Conservation (phyloP, 164 flowering plant species). For the Hamamelis virginiana region DNA sequence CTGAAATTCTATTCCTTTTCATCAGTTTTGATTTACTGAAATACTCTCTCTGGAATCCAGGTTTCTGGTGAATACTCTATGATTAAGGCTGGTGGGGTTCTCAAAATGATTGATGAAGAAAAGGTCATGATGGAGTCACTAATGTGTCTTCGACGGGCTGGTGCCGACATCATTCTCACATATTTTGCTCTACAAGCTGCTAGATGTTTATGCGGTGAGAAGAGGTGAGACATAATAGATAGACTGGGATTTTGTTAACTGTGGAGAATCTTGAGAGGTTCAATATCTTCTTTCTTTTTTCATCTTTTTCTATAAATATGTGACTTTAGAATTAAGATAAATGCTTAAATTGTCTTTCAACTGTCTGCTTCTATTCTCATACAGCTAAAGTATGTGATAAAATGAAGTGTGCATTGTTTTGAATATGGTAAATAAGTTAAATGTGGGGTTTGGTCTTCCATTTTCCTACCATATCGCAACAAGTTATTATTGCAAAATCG, state of each 20-base stretch:
- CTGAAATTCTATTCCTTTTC: too few relatives aligned
- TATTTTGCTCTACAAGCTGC: slow-evolving; percentile 95
- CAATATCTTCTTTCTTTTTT: background rate
- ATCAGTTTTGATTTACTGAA: too few relatives aligned
- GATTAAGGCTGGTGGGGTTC: slow-evolving; percentile 90
- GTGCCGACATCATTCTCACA: slow-evolving; percentile 89
- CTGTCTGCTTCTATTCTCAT: too few relatives aligned
- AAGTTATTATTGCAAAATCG: too few relatives aligned
- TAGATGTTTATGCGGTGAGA: slow-evolving; percentile 75
- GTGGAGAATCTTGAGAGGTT: background rate
- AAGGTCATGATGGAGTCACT: slow-evolving; percentile 94
- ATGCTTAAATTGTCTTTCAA: too few relatives aligned
- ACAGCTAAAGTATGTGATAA: too few relatives aligned
- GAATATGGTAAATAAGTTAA: background rate
- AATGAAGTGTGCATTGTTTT: too few relatives aligned
- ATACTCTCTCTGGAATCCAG: slow-evolving; percentile 28
- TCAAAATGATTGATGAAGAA: slow-evolving; percentile 92
- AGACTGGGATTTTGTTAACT: background rate
- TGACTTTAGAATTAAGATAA: background rate
- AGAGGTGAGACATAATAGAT: slow-evolving; percentile 34
- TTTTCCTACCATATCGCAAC: too few relatives aligned
- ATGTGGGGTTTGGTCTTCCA: too few relatives aligned
- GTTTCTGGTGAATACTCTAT: slow-evolving; percentile 97
- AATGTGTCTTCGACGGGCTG: slow-evolving; percentile 90
- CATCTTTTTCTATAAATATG: background rate